phyloP scores from a whole-genome alignment of 306 rosid species.

The Argentina anserina region DNA sequence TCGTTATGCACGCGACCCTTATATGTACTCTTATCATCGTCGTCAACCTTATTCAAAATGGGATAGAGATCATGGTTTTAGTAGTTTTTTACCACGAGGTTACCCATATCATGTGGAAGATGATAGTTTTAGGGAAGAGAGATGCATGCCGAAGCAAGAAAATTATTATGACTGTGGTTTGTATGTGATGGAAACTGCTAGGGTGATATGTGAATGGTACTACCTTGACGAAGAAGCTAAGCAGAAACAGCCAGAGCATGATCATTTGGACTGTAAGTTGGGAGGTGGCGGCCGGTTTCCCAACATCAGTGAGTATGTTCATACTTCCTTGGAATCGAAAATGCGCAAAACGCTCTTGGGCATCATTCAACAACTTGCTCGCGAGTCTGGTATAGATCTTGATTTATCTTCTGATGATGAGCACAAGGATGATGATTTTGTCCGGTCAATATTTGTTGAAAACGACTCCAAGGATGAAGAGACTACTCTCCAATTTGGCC shows the following conservation, averaged over 20 bases:
- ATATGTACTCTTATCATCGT: too few relatives aligned
- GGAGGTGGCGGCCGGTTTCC: background rate
- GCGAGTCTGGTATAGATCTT: background rate
- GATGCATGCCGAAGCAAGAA: conserved; percentile 1
- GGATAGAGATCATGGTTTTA: background rate
- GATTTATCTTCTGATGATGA: background rate
- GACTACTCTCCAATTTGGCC: background rate
- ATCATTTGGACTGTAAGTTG: background rate
- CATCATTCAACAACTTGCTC: background rate
- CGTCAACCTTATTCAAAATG: too few relatives aligned
- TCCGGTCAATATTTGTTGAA: background rate
- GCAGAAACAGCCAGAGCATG: background rate
- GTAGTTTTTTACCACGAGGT: background rate
- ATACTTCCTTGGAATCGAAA: background rate
- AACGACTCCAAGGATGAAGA: background rate
- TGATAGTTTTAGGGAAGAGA: background rate
- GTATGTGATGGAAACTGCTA: background rate
- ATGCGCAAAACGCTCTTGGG: background rate
- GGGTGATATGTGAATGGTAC: conserved; percentile 1
- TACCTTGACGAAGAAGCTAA: background rate
- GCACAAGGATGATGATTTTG: background rate
- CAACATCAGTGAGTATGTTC: background rate
- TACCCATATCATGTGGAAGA: background rate
- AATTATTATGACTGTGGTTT: background rate
- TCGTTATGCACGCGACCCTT: too few relatives aligned